These are phyloP conservation scores for Leishmania braziliensis DNA, from an alignment of 208 protist species.

Conservation along the genomic window DNA sequence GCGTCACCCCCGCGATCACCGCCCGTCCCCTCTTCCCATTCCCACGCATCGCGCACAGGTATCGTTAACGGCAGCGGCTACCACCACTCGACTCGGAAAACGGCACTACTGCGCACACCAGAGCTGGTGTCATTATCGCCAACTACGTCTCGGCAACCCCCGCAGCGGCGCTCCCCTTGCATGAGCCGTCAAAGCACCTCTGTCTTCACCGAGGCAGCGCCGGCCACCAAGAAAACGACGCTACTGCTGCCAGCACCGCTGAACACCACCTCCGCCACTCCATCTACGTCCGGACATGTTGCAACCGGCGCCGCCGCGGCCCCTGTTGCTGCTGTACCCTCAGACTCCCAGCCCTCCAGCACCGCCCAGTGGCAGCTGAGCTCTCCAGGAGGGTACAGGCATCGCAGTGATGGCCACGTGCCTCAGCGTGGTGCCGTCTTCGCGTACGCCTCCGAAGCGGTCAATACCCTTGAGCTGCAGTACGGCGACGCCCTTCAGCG, in stretches of 20 bases:
- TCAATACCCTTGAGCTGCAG: constrained; percentile 48
- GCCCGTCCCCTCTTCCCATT: neutral
- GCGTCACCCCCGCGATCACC: neutral
- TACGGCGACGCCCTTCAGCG: constrained; percentile 43
- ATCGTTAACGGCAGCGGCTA: constrained; percentile 26
- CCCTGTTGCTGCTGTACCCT: neutral
- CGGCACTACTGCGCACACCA: neutral
- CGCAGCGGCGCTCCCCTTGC: constrained; percentile 2
- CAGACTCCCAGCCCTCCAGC: neutral
- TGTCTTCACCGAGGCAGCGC: neutral
- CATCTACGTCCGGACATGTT: neutral
- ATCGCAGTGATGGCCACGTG: neutral
- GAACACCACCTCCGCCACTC: neutral
- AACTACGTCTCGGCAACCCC: neutral
- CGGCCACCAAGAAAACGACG: neutral
- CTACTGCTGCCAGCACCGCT: constrained; percentile 10
- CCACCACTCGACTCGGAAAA: constrained; percentile 13
- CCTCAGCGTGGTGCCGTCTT: constrained; percentile 3
- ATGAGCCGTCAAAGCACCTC: neutral
- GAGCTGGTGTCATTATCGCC: neutral
- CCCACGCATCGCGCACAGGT: neutral
- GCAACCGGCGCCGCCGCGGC: no score
- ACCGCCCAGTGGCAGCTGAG: constrained; percentile 24
- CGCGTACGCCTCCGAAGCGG: constrained; percentile 40
- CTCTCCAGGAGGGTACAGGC: constrained; percentile 9